These are phyloP conservation scores for Heterobasidion annosum DNA, from an alignment of 1,284 basidiomycete genomes.

Conservation along the genomic window DNA sequence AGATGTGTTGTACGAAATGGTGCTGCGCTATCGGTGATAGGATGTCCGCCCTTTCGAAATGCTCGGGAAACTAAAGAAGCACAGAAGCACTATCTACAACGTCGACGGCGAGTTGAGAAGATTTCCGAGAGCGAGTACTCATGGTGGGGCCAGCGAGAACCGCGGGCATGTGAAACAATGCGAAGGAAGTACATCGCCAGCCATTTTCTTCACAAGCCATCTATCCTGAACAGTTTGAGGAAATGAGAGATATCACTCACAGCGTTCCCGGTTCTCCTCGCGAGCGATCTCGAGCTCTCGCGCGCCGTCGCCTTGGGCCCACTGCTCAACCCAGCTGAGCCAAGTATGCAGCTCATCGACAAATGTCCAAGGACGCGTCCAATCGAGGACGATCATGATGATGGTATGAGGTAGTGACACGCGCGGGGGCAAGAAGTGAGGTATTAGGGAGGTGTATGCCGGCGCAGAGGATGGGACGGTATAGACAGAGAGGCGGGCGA, in stretches of 20 bases:
- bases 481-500: slow-evolving; percentile 83
- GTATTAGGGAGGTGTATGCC: slow-evolving; percentile 71
- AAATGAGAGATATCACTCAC: slow-evolving; percentile 39
- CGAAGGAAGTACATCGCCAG: too few species aligned
- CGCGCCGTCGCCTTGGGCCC: slow-evolving; percentile 63
- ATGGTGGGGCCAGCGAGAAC: too few species aligned
- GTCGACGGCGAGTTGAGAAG: too few species aligned
- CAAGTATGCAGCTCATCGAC: slow-evolving; percentile 82
- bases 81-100: too few species aligned
- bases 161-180: too few species aligned
- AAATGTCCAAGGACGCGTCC: slow-evolving; percentile 91
- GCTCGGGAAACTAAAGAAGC: too few species aligned
- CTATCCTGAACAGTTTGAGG: too few species aligned
- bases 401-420: slow-evolving; percentile 69
- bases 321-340: slow-evolving; percentile 78
- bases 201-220: too few species aligned
- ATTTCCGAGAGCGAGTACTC: too few species aligned
- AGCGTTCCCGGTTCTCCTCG: slow-evolving; percentile 75
- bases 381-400: slow-evolving; percentile 87
- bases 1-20: neutral
- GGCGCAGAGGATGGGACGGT: slow-evolving; percentile 76
- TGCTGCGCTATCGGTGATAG: too few species aligned
- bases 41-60: too few species aligned
- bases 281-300: slow-evolving; percentile 61
- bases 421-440: slow-evolving; percentile 73